Percentiles rank a stretch among this genome's conserved stretches.
phyloP scores from a whole-genome alignment of 306 rosid genomes.

The Benincasa hispida region DNA sequence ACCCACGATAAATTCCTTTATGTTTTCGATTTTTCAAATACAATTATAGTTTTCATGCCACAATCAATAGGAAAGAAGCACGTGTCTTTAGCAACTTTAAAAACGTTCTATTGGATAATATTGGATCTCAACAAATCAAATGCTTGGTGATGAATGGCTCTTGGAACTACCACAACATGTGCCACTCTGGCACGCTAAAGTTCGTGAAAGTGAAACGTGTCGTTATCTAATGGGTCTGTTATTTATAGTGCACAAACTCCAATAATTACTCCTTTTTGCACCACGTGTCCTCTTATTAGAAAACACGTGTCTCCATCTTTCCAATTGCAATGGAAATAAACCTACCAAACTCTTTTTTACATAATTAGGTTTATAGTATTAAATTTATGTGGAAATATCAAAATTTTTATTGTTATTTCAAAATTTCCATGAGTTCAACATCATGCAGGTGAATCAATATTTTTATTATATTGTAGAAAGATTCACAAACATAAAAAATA shows the following conservation, averaged over 20 bases:
- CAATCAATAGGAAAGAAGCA: neutral
- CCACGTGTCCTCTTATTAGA: neutral
- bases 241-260: neutral
- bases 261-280: neutral
- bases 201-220: neutral
- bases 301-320: neutral
- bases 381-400: no score
- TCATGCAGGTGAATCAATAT: no score
- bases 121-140: neutral
- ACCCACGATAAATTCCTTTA: no score
- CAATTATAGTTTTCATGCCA: neutral
- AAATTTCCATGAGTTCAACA: no score
- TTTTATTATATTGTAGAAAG: no score
- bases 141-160: neutral
- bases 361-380: no score
- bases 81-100: neutral
- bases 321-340: neutral
- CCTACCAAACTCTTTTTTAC: neutral
- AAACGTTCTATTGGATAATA: neutral
- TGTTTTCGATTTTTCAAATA: neutral
- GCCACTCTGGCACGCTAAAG: neutral
- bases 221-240: neutral
- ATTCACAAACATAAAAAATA: no score
- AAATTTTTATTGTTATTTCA: no score
- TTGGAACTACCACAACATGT: neutral